Base-by-base conservation (phyloP, 768 basidiomycete species). In the Trametes gibbosa region DNA sequence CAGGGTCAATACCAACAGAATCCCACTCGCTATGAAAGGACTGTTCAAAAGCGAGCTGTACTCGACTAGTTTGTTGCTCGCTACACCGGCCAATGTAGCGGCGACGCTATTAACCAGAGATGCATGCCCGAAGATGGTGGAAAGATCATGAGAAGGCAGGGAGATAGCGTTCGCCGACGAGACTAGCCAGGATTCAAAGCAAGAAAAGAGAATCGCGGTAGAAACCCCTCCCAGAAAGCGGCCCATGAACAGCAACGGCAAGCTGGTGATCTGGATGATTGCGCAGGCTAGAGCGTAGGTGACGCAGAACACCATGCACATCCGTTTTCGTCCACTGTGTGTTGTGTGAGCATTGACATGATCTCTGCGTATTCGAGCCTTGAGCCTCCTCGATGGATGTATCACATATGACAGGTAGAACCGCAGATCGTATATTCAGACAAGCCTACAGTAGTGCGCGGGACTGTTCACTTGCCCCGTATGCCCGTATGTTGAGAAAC, bases 181-280 rank as follows among this genome's bases (percentile, higher is more conserved):
- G 46, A 90, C 78, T 47, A 91, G 74, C 89, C 90, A 91, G 23
- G 87, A 84, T 64, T 91, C 89, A 63, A 90, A 90, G 7, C 81
- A 84, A 13, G 86, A 87, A 73, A 84, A 89, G 34, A 90, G 80
- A 62, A 90, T 89, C 19, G 88, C 85, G 0, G 89, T 89, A 1
- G 89, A 87, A 40, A 87, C 68, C 1, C 89, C 89, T 1, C 86
- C 89, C 5, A 87, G 75, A 16, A 89, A 68, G 27, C 90, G 82
- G 1, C 86, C 89, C 2, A 82, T 3, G 41, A 90, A 70, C 32
- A 90, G 79, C 45, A 89, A 56, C 9, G 86, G 85, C 24, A 89
- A 72, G 55, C 67, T 77, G 1, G 81, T 81, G 17, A 87, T 57
- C 43, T 80, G 78, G 54, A 87, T 84, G 69, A 82, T 83, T 16